Base-by-base conservation (phyloP, 2,329 filamentous ascomycete species). In the Lecanoromycetidae sp. region DNA sequence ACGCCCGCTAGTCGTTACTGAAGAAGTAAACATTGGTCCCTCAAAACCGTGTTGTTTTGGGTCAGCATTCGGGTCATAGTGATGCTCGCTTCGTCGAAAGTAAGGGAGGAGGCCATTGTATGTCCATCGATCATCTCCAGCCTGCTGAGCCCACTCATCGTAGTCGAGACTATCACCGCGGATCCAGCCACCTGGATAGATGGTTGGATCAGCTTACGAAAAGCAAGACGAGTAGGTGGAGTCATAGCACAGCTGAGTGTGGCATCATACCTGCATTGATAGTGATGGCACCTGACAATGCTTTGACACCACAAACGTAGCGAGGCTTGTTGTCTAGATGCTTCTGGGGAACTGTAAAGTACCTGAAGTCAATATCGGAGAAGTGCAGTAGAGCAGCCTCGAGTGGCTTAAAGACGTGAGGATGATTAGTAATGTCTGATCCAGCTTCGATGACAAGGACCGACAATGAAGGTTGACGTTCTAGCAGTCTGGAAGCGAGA, bases 1-100 rank as follows among this genome's bases (percentile, higher is more conserved):
- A 27, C 69, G 63, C 4, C 56, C 38, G 2, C 29, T 39, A 13
- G 32, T 37, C 6, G n/a, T 17, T 12, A 22, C 57, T 57, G 3
- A 60, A 54, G 2, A 55, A 57, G 3, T 52, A 56, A 23, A n/a
- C 30, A 43, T 48, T 2, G 38, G 46, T 22, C 39, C 39, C 10
- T 33, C 20, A 17, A 48, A 38, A 17, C 38, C 46, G 30, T 48
- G 46, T 22, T 41, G 46, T 10, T 43, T 13, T 6, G 38, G 46
- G 25, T 48, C 39, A n/a, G 39, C 37, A 15, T 27, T 10, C 3
- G 39, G 39, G n/a, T 38, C 30, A 20, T 17, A 29, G 25, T 48
- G 46, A 38, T 27, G n/a, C 34, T 48, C 38, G 22, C 19, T 48
- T 15, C 22, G 12, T 9, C 39, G 46, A 34, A 44, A 42, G 32